Evolutionary conservation across 192 early-diverging fungal species (phyloP), one percentile per base, ranked within the genome.

Genomic region (Neocallimastix lanati): DNA sequence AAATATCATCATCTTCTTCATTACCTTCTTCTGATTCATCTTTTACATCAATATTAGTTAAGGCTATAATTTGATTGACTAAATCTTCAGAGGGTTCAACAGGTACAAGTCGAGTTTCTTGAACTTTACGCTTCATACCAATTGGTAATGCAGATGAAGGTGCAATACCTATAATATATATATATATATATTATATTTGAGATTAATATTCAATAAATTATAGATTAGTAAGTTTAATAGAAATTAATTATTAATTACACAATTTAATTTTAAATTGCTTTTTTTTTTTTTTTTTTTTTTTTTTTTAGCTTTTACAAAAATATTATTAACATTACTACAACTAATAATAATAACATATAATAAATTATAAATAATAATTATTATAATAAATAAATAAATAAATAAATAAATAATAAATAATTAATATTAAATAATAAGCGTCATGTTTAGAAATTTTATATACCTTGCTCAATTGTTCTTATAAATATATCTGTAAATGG

Each of bases 91-190:
- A 89, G 0, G 92, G 90, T 16, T 94, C 93, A 0, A 99, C 92
- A 67, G 88, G 88, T 9, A 95, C 87, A 15, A 97, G 86, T 38
- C 92, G 88, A 2, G 95, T 94, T 82, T 94, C 94, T 27, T 92
- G 90, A 21, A 91, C 78, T 78, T 92, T 91, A 36, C 91, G 87
- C 27, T 93, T 93, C 83, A 92, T 90, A 15, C 96, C 97, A 77
- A 97, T 85, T 5, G 97, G 97, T 50, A 99, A 80, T 14, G 96
- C 94, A 5, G 94, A 96, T 0, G 96, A 93, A 12, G 96, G 96
- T 13, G 95, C 96, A 29, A 93, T 87, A 16, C 90, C 92, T 91
- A 81, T n/a, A n/a, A n/a, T n/a, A n/a, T n/a, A n/a, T n/a, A n/a
- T n/a, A n/a, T n/a, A n/a, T n/a, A n/a, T n/a, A n/a, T n/a, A n/a